These are phyloP conservation scores for Solanum piurae DNA, from an alignment of 257 asterid species.

Conservation along the genomic window DNA sequence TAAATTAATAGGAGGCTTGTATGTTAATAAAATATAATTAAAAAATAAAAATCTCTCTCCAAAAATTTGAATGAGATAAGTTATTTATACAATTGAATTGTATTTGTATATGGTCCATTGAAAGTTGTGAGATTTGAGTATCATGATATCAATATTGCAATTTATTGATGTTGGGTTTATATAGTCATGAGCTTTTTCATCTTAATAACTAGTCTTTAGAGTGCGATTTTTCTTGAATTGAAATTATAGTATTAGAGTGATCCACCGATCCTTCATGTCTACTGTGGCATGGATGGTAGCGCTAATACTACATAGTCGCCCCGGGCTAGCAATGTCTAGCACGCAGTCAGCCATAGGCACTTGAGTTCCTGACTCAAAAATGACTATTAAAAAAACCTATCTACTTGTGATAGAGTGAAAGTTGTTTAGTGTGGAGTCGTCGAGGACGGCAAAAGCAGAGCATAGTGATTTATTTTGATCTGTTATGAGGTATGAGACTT, in stretches of 20 bases:
- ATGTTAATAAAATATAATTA: not conserved
- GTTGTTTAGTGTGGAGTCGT: not conserved
- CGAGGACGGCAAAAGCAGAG: accelerated
- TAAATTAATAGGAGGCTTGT: not conserved
- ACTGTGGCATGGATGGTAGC: not conserved
- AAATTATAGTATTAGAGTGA: not conserved
- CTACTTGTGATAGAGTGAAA: not conserved
- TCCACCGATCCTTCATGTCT: not conserved
- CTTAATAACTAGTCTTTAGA: too few relatives aligned
- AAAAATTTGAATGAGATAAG: too few relatives aligned
- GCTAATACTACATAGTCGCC: too few relatives aligned
- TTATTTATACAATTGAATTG: too few relatives aligned
- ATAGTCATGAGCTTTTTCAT: too few relatives aligned
- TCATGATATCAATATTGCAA: not conserved
- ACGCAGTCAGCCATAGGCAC: too few relatives aligned
- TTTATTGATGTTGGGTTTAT: too few relatives aligned
- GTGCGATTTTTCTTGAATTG: not conserved
- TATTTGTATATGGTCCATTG: too few relatives aligned
- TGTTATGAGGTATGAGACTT: not conserved
- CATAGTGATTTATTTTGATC: not conserved
- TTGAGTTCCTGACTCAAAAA: not conserved
- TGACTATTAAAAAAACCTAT: not conserved
- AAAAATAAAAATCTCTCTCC: too few relatives aligned
- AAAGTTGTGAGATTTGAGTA: not conserved
- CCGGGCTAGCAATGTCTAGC: not conserved